A percentile compares a stretch with the other conserved stretches of the same genome.
Conservation (phyloP, 2,329 filamentous ascomycete genomes). For the Fusarium albosuccineum region DNA sequence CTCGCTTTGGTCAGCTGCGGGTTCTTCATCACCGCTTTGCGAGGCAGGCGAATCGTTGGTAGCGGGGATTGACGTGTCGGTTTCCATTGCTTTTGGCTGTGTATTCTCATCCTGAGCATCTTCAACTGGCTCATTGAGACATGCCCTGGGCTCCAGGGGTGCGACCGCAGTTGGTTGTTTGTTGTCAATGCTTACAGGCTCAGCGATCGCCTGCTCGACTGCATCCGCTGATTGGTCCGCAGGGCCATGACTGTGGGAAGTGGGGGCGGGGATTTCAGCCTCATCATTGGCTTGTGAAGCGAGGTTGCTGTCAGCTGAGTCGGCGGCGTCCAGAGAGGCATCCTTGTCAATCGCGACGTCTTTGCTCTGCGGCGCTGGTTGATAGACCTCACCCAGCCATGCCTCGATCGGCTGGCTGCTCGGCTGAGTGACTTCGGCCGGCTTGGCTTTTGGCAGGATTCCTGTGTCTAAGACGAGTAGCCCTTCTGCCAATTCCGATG, state of each 20-base stretch:
- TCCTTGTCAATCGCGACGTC: neutral
- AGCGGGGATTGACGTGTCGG: constrained; percentile 15
- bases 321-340: neutral
- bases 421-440: too few species aligned
- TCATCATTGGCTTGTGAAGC: constrained; percentile 9
- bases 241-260: constrained; percentile 19
- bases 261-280: constrained; percentile 15
- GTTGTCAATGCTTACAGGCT: constrained; percentile 21
- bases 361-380: neutral
- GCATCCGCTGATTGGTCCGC: constrained; percentile 26
- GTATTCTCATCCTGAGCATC: constrained; percentile 28
- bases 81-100: constrained; percentile 27
- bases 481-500: neutral
- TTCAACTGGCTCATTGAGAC: constrained; percentile 13
- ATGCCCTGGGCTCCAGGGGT: constrained; percentile 18
- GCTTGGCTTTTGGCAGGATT: too few species aligned
- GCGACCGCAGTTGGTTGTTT: constrained; percentile 14
- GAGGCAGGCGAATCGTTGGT: neutral
- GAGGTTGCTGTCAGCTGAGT: constrained; percentile 9
- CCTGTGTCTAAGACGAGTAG: neutral
- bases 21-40: neutral
- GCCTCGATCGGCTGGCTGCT: too few species aligned
- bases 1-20: neutral
- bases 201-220: constrained; percentile 13
- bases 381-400: neutral